phyloP scores from a whole-genome alignment of 2,329 filamentous ascomycete genomes.

The Penicillium nordicum region DNA sequence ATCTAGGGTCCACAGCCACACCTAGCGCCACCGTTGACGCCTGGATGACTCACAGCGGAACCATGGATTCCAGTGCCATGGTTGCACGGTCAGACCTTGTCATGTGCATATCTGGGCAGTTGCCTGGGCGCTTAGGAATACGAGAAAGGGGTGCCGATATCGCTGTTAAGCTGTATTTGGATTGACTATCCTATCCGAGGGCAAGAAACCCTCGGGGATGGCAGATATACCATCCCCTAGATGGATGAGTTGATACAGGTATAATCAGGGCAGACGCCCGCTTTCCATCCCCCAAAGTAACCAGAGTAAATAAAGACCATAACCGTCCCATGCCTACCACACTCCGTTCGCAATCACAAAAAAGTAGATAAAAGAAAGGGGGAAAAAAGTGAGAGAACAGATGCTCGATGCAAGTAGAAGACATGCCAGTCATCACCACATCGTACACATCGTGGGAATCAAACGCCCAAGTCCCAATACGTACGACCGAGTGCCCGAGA shows the following conservation, averaged over 20 bases:
- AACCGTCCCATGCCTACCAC: constrained; percentile 31
- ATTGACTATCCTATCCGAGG: constrained; percentile 10
- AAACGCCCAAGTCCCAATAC: constrained; percentile 19
- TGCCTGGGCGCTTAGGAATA: background rate
- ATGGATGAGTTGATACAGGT: constrained; percentile 13
- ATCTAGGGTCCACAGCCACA: background rate
- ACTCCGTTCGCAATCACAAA: constrained; percentile 27
- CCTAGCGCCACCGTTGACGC: background rate
- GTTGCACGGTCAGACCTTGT: background rate
- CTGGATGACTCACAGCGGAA: background rate
- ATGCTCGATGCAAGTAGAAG: constrained; percentile 21
- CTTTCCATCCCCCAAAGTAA: background rate
- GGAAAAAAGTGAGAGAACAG: constrained; percentile 20
- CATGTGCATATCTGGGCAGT: background rate
- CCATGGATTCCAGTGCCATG: background rate
- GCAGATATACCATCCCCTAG: constrained; percentile 7
- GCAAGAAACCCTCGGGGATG: background rate
- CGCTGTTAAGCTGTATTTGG: constrained; percentile 8
- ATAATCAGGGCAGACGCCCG: constrained; percentile 8
- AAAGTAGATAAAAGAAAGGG: constrained; percentile 18
- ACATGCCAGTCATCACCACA: constrained; percentile 22
- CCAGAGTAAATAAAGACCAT: constrained; percentile 19
- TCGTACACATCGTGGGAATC: constrained; percentile 26
- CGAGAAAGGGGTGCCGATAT: background rate
- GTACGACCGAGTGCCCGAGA: constrained; percentile 21